These are phyloP conservation scores for Coniochaeta ligniaria DNA, from an alignment of 2,329 filamentous ascomycete species.

Conservation along the genomic window DNA sequence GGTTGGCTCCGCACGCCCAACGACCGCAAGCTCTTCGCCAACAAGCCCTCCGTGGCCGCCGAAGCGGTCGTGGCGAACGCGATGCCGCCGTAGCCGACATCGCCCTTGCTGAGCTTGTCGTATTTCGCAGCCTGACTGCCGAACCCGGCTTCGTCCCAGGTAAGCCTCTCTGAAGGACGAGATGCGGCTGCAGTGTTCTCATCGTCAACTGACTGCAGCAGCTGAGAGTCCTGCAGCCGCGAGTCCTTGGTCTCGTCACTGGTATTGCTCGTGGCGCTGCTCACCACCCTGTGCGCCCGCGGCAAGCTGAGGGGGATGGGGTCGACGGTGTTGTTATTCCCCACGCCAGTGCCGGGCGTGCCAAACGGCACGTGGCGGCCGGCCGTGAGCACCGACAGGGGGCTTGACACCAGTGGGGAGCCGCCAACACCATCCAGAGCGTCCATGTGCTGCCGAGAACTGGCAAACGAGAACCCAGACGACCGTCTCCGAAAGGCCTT, in stretches of 20 bases:
- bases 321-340: conserved; percentile 31
- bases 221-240: neutral
- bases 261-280: conserved; percentile 17
- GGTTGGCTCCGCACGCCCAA: conserved; percentile 36
- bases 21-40: conserved; percentile 62
- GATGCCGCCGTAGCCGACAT: conserved; percentile 55
- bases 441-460: neutral
- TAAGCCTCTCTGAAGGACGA: neutral
- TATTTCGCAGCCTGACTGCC: conserved; percentile 30
- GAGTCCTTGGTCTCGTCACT: conserved; percentile 28
- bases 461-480: conserved; percentile 36
- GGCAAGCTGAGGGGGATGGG: conserved; percentile 43
- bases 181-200: neutral
- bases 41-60: conserved; percentile 53
- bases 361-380: conserved; percentile 7
- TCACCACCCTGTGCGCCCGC: conserved; percentile 20
- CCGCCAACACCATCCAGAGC: conserved; percentile 26
- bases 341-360: conserved; percentile 14
- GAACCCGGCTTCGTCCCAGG: conserved; percentile 15
- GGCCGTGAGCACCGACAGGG: conserved; percentile 9
- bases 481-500: conserved; percentile 53
- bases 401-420: conserved; percentile 8
- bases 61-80: conserved; percentile 27
- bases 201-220: neutral
- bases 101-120: conserved; percentile 61